These are phyloP conservation scores for Penicillium longicatenatum DNA, from an alignment of 495 filamentous ascomycete species.

Conservation along the genomic window DNA sequence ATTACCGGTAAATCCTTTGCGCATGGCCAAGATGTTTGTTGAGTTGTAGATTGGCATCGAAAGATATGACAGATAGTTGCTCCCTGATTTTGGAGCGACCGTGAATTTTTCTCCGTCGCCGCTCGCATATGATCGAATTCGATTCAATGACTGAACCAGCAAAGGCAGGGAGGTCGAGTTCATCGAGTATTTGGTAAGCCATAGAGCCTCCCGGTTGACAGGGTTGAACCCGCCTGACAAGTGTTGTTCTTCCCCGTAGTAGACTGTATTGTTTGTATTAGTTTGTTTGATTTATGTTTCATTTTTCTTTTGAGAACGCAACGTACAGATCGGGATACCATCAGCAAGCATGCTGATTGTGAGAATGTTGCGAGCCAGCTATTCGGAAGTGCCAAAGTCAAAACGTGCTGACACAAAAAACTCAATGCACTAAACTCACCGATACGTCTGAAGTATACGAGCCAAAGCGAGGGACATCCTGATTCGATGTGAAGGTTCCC, in stretches of 20 bases:
- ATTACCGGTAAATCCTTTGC: slow-evolving; percentile 23
- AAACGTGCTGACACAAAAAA: slow-evolving; percentile 8
- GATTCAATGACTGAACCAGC: slow-evolving; percentile 20
- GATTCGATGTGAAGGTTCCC: slow-evolving; percentile 71
- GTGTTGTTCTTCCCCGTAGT: slow-evolving; percentile 68
- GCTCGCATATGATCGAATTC: slow-evolving; percentile 18
- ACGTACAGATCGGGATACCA: slow-evolving; percentile 51
- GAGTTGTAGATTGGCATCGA: slow-evolving; percentile 20
- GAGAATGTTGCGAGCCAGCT: slow-evolving; percentile 62
- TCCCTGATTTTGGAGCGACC: slow-evolving; percentile 12
- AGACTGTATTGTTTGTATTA: slow-evolving; percentile 28
- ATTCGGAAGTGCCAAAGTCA: slow-evolving; percentile 22
- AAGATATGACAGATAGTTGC: slow-evolving; percentile 19
- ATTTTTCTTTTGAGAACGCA: not conserved
- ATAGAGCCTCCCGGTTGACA: slow-evolving; percentile 68
- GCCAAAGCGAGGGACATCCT: slow-evolving; percentile 63
- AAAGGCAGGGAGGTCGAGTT: slow-evolving; percentile 40
- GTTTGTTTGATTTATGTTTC: not conserved
- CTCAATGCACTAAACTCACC: slow-evolving; percentile 21
- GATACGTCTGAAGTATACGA: slow-evolving; percentile 40
- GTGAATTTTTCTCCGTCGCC: slow-evolving; percentile 17
- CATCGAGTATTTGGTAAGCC: slow-evolving; percentile 64
- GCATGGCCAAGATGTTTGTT: slow-evolving; percentile 20
- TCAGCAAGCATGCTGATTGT: slow-evolving; percentile 67
- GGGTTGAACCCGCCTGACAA: slow-evolving; percentile 60